These are phyloP conservation scores for Solidago caesia DNA, from an alignment of 129 eudicot species.

Conservation along the genomic window DNA sequence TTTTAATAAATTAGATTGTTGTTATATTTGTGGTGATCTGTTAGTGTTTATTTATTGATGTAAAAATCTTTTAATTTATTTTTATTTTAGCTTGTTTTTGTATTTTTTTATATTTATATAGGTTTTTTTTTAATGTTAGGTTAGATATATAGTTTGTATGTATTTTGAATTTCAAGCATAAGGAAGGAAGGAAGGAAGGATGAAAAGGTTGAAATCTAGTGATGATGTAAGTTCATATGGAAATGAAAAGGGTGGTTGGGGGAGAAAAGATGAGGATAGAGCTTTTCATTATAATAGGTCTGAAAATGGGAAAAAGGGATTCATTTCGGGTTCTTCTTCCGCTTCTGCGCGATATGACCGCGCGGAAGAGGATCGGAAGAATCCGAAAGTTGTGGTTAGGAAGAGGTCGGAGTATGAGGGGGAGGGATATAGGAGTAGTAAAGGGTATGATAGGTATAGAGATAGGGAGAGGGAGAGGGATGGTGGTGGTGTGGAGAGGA, in stretches of 20 bases:
- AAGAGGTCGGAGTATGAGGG: slow-evolving; percentile 80
- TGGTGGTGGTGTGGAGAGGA: slow-evolving; percentile 43
- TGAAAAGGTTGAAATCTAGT: slow-evolving; percentile 87
- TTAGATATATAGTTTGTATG: slow-evolving; percentile 18
- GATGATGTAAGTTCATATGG: slow-evolving; percentile 75
- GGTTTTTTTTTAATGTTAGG: background rate
- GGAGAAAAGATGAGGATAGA: slow-evolving; percentile 71
- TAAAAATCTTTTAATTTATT: too few species aligned
- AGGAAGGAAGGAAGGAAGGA: slow-evolving; percentile 45
- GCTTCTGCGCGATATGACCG: slow-evolving; percentile 61
- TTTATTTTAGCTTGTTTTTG: too few species aligned
- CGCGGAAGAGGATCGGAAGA: slow-evolving; percentile 67
- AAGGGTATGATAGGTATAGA: slow-evolving; percentile 65
- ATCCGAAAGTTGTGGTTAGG: slow-evolving; percentile 42
- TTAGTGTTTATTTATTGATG: too few species aligned
- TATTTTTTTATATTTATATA: too few species aligned
- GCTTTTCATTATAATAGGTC: slow-evolving; percentile 67
- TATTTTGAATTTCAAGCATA: background rate
- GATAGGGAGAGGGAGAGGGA: slow-evolving; percentile 33
- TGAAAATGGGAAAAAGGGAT: slow-evolving; percentile 60
- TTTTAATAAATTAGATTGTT: too few species aligned
- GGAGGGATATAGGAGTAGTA: slow-evolving; percentile 69
- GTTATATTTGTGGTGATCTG: too few species aligned
- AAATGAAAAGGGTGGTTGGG: slow-evolving; percentile 78
- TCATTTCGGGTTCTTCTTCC: slow-evolving; percentile 39